phyloP scores from a whole-genome alignment of 192 early-diverging fungal genomes.

The Backusella luteola region DNA sequence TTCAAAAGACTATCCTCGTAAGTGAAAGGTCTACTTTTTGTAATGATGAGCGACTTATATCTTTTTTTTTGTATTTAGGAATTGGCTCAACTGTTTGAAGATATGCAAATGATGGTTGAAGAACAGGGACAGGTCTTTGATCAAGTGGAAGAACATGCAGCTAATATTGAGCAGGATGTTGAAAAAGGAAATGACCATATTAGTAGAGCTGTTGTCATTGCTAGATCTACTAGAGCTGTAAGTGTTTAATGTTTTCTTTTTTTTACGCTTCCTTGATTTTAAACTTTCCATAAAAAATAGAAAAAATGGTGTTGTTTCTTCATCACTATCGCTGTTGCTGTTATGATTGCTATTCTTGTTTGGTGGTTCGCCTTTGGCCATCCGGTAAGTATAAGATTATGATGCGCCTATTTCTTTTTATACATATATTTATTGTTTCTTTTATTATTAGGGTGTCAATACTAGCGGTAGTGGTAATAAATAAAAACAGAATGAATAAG shows the following conservation, averaged over 20 bases:
- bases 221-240: conserved; percentile 29
- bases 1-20: conserved; percentile 83
- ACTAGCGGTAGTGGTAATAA: background rate
- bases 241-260: background rate
- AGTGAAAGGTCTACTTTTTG: conserved; percentile 10
- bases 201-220: conserved; percentile 25
- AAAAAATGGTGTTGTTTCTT: conserved; percentile 44
- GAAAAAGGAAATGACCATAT: conserved; percentile 30
- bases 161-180: conserved; percentile 15
- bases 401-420: background rate
- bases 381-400: background rate
- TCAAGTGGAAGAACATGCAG: conserved; percentile 64
- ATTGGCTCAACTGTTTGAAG: conserved; percentile 82
- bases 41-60: background rate
- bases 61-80: conserved; percentile 47
- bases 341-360: conserved; percentile 38
- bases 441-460: background rate
- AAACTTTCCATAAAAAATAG: conserved; percentile 13
- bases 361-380: conserved; percentile 40
- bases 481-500: background rate
- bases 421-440: background rate
- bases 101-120: conserved; percentile 82
- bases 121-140: conserved; percentile 75
- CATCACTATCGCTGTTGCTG: conserved; percentile 21
- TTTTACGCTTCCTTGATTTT: background rate